Conservation (phyloP, 345 rosid genomes). For the Aethionema arabicum region DNA sequence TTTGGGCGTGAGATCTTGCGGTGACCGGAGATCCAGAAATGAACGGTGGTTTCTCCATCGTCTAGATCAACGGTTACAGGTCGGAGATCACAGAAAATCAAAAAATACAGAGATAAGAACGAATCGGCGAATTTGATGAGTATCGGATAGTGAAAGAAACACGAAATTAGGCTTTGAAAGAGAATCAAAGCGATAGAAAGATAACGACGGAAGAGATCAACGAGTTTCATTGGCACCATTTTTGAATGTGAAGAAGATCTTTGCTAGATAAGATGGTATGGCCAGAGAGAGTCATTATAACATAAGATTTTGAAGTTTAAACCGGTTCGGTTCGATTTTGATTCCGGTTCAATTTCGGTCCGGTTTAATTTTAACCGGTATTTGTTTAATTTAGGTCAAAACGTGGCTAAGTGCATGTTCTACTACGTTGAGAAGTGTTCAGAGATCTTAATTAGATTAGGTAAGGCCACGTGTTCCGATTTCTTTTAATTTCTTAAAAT, state of each 20-base stretch:
- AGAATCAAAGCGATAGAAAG: conserved; percentile 20
- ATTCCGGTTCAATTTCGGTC: not conserved
- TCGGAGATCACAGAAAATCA: conserved; percentile 46
- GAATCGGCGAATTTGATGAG: conserved; percentile 42
- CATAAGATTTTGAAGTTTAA: conserved; percentile 14
- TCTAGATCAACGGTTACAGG: conserved; percentile 59
- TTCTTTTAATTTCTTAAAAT: too few species aligned
- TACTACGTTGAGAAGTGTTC: not conserved
- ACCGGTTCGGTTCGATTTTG: conserved; percentile 7
- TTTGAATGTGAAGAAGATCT: not conserved
- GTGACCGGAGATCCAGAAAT: conserved; percentile 61
- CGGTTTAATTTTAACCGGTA: not conserved
- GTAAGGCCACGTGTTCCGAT: too few species aligned
- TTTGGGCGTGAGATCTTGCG: conserved; percentile 38
- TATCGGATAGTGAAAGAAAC: conserved; percentile 35
- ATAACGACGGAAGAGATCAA: conserved; percentile 30
- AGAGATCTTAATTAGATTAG: conserved; percentile 10
- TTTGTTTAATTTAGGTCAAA: not conserved
- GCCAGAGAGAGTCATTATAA: not conserved
- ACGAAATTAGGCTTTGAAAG: conserved; percentile 24
- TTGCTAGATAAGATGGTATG: conserved; percentile 7
- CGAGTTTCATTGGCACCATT: conserved; percentile 40
- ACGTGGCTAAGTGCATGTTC: conserved; percentile 36
- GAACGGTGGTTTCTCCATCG: conserved; percentile 55
- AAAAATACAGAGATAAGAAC: conserved; percentile 46